Base-by-base conservation (phyloP, 1,284 basidiomycete species). In the Trichosporon coremiiforme region DNA sequence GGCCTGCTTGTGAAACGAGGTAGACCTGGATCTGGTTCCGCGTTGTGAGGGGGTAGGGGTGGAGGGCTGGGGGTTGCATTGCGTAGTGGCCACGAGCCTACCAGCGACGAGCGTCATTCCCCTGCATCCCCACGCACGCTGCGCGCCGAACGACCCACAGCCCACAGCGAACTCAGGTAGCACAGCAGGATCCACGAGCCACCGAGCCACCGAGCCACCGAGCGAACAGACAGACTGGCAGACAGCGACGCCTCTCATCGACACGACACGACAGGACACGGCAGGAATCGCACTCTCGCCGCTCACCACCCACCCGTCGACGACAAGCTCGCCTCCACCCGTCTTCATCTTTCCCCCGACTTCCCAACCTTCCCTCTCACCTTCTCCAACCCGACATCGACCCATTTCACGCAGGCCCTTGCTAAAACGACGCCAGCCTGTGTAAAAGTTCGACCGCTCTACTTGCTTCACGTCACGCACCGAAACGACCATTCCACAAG, bases 391-490 rank as follows among this genome's bases (percentile, higher is more conserved):
- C 15, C 38, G 38, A 35, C 41, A 33, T 25, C 22, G 71, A 53
- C 50, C 9, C 50, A 20, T 20, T 22, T 53, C 50, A 8, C 8
- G 7, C 20, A 38, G 36, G 36, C 36, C 36, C 36, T 10, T 38
- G 36, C 36, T 38, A 53, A 20, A 53, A 9, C 6, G 20, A 20
- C 50, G 50, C 50, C 50, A 53, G 9, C 50, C 7, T 2, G 20
- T 53, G 50, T 10, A 53, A 17, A 20, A 22, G 22, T 53, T 17
- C 10, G 20, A 22, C 50, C n/a, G 1, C 25, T 53, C 50, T 22
- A 25, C 20, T 10, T 22, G 50, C 50, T 10, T 53, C 73, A n/a
- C 70, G 65, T 75, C 78, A 78, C 60, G 15, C 36, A 29, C 29
- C 2, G 13, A 33, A 60, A 25, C 55, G 15, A 13, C 20, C 57